Percentiles rank a stretch among this genome's conserved stretches.
Evolutionary conservation across 2,329 filamentous ascomycete genomes (phyloP).

Genomic region (Stromatinia cepivora): DNA sequence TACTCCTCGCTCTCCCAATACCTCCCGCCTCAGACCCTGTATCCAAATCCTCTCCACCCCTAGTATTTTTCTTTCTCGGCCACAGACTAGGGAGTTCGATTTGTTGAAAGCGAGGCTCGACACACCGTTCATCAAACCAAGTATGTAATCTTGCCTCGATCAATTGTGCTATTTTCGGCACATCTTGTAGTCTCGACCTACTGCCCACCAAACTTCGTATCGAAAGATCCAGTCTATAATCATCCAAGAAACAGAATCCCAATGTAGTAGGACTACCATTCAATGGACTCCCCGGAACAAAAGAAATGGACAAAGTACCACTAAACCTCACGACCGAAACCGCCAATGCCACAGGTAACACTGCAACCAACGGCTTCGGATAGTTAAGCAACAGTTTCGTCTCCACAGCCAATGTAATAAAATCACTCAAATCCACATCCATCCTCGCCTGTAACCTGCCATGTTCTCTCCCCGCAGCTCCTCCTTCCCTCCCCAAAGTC

Average conservation of each 20-base stretch:
- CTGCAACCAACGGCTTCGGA: slow-evolving; percentile 82
- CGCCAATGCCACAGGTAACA: slow-evolving; percentile 86
- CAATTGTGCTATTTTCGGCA: slow-evolving; percentile 84
- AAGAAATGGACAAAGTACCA: slow-evolving; percentile 88
- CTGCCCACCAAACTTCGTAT: slow-evolving; percentile 78
- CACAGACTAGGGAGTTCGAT: slow-evolving; percentile 80
- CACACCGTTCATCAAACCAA: slow-evolving; percentile 86
- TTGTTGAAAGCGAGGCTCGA: slow-evolving; percentile 84
- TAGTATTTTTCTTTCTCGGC: slow-evolving; percentile 81
- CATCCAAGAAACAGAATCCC: slow-evolving; percentile 89
- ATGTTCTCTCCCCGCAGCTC: slow-evolving; percentile 52
- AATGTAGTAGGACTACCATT: slow-evolving; percentile 80
- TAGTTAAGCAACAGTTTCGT: slow-evolving; percentile 95
- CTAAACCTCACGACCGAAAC: slow-evolving; percentile 94
- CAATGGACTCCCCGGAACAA: slow-evolving; percentile 72
- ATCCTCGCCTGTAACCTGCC: slow-evolving; percentile 87
- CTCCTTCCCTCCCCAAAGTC: slow-evolving; percentile 47
- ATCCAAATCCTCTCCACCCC: slow-evolving; percentile 62
- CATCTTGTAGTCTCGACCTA: slow-evolving; percentile 77
- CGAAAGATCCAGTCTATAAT: slow-evolving; percentile 81
- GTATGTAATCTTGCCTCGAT: slow-evolving; percentile 77
- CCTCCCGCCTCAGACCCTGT: slow-evolving; percentile 42
- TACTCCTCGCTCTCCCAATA: slow-evolving; percentile 55
- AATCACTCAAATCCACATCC: slow-evolving; percentile 95
- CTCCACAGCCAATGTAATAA: slow-evolving; percentile 91